Conservation (phyloP, 805 yeast genomes). For the Wickerhamiella dianesei region DNA sequence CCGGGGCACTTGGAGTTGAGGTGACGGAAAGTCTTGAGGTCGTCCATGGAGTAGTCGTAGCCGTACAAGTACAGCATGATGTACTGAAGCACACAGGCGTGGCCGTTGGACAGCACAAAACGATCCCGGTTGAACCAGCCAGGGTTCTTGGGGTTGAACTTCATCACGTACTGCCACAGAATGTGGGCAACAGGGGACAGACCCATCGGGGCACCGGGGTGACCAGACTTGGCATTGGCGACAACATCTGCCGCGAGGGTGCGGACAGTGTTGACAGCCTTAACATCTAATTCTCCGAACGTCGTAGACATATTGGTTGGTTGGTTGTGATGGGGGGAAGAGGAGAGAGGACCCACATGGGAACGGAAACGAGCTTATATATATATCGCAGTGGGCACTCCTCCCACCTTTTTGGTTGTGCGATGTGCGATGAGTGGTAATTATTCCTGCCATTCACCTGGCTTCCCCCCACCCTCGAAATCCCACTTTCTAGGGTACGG, state of each 20-base stretch:
- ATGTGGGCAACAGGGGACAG: slow-evolving; percentile 92
- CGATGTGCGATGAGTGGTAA: too few species aligned
- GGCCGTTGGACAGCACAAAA: slow-evolving; percentile 91
- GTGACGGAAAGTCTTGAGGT: slow-evolving; percentile 82
- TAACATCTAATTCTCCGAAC: slow-evolving; percentile 48
- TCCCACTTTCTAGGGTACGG: too few species aligned
- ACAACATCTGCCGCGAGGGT: slow-evolving; percentile 78
- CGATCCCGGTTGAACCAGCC: slow-evolving; percentile 91
- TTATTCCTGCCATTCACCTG: too few species aligned
- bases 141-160: slow-evolving; percentile 81
- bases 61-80: slow-evolving; percentile 76
- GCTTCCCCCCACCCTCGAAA: too few species aligned
- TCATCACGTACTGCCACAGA: slow-evolving; percentile 60
- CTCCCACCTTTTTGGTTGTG: too few species aligned
- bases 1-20: slow-evolving; percentile 88
- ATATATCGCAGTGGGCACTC: too few species aligned
- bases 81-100: slow-evolving; percentile 85
- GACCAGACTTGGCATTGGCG: slow-evolving; percentile 85
- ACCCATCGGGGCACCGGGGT: slow-evolving; percentile 99
- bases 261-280: slow-evolving; percentile 80
- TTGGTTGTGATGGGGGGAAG: not conserved
- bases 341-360: too few species aligned
- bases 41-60: slow-evolving; percentile 66
- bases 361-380: too few species aligned
- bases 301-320: slow-evolving; percentile 17